phyloP scores from a whole-genome alignment of 768 basidiomycete species.

The Amyloporia xantha region DNA sequence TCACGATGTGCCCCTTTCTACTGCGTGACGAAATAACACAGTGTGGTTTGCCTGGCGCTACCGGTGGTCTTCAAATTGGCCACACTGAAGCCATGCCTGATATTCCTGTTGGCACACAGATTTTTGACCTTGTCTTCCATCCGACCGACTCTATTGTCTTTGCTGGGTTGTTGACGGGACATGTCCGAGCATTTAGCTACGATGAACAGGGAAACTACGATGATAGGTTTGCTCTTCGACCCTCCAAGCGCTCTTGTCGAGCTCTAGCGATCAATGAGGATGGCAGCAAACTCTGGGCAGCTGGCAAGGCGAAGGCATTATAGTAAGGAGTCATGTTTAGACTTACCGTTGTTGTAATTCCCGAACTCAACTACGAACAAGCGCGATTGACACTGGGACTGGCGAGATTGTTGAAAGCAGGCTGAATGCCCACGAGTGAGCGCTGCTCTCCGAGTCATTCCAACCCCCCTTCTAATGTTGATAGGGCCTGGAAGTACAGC shows the following conservation, averaged over 20 bases:
- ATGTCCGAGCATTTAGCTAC: slow-evolving; percentile 77
- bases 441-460: slow-evolving; percentile 2
- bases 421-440: slow-evolving; percentile 26
- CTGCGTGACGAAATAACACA: too few relatives aligned
- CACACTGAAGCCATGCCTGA: slow-evolving; percentile 50
- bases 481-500: slow-evolving; percentile 47
- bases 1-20: too few relatives aligned
- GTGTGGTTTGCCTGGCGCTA: too few relatives aligned
- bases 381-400: slow-evolving; percentile 19
- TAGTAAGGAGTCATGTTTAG: too few relatives aligned
- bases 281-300: slow-evolving; percentile 66
- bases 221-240: slow-evolving; percentile 53
- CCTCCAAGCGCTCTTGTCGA: slow-evolving; percentile 81
- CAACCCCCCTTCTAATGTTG: slow-evolving; percentile 14
- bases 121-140: slow-evolving; percentile 89
- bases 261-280: slow-evolving; percentile 60
- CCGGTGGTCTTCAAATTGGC: too few relatives aligned
- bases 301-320: slow-evolving; percentile 75
- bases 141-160: slow-evolving; percentile 68
- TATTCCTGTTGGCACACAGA: slow-evolving; percentile 67
- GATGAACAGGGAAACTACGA: slow-evolving; percentile 60
- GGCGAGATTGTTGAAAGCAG: slow-evolving; percentile 20
- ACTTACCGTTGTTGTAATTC: too few relatives aligned
- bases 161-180: slow-evolving; percentile 72
- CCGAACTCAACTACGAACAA: too few relatives aligned